Conservation (phyloP, 2,329 filamentous ascomycete species). For the Colletotrichum lindemuthianum region DNA sequence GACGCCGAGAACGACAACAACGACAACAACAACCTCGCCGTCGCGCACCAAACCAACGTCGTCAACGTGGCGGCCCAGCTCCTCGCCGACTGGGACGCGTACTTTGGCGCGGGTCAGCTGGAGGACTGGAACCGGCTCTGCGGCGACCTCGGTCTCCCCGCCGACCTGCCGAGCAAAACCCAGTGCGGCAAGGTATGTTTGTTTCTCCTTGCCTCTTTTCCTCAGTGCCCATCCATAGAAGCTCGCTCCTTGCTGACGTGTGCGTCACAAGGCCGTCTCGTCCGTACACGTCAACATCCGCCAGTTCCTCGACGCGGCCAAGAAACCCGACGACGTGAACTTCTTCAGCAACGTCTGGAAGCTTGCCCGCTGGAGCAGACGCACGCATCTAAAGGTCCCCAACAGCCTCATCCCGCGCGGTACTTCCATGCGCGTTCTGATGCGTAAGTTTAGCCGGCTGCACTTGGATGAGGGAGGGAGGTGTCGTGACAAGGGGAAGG, state of each 20-base stretch:
- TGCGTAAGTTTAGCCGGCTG: conserved; percentile 37
- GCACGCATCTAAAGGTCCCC: conserved; percentile 54
- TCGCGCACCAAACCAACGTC: neutral
- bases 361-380: conserved; percentile 50
- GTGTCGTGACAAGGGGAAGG: too few relatives aligned
- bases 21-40: neutral
- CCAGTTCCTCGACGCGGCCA: conserved; percentile 55
- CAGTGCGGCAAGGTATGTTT: conserved; percentile 55
- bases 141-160: conserved; percentile 52
- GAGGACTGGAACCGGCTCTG: conserved; percentile 58
- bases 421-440: conserved; percentile 51
- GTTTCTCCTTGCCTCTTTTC: neutral
- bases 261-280: conserved; percentile 49
- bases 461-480: neutral
- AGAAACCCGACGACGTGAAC: conserved; percentile 39
- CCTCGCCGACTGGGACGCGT: conserved; percentile 41
- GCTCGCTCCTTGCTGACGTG: neutral
- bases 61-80: neutral
- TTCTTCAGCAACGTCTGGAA: conserved; percentile 45
- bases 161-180: conserved; percentile 51
- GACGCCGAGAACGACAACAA: neutral
- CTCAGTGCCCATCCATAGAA: too few relatives aligned
- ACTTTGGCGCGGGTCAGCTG: conserved; percentile 46
- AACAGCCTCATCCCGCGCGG: conserved; percentile 53
- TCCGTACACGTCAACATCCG: conserved; percentile 58